Evolutionary conservation across 2,329 filamentous ascomycete genomes (phyloP), one percentile per base, ranked within the genome.

Genomic region (Paramyrothecium sp.): DNA sequence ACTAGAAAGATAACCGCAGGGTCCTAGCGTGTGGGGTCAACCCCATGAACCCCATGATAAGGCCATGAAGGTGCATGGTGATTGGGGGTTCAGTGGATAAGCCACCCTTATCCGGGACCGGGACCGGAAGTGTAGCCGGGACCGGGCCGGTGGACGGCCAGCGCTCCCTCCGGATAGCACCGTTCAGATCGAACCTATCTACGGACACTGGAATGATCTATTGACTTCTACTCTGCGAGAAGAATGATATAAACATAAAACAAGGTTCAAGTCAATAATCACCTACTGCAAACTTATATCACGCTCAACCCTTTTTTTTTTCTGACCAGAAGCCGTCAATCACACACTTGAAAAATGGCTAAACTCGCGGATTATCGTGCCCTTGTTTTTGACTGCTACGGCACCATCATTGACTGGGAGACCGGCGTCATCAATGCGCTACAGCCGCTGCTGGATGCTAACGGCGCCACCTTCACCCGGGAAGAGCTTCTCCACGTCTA

Each of bases 401-500:
- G 90, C 69, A 94, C 91, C 0, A 80, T 94, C 2, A 86, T 93
- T 56, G 89, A 94, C 75, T 92, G 89, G 89, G 88, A 92, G 71
- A 71, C 77, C 3, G 89, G 89, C 53, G 81, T 91, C 55, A 68
- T 84, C 49, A 60, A 72, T 2, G 79, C 81, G 3, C 78, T 92
- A 3, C 69, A 74, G 44, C 78, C 83, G 0, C 68, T 84, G 13
- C 72, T 84, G 34, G 68, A 78, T 26, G 53, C 60, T 5, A 64
- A 64, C 56, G 57, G 60, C 16, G 57, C 61, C 19, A 55, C 71
- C 0, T 68, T 74, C 56, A 67, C 69, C 44, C 68, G 74, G 22
- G 62, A 73, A 19, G 69, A 76, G 13, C 73, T 79, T 26, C 73
- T 78, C 52, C 73, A 75, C 21, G 69, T 78, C 54, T 65, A 69